phyloP scores from a whole-genome alignment of 1,284 basidiomycete genomes.

The Mycena sp. region DNA sequence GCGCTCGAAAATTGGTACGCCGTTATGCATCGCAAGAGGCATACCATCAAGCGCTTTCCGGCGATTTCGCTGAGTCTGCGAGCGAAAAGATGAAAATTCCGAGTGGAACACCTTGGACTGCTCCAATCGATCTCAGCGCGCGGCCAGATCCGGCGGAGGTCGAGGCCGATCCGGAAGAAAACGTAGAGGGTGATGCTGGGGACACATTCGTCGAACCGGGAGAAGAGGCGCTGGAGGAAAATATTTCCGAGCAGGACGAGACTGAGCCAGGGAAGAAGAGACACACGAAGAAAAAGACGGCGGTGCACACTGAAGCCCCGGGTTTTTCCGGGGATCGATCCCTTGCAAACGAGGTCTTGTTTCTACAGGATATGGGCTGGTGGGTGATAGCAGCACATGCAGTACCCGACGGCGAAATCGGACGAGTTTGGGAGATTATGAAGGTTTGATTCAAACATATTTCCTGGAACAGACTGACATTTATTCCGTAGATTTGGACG shows the following conservation, averaged over 20 bases:
- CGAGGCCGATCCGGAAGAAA: not conserved
- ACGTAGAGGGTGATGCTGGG: not conserved
- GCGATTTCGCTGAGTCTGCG: constrained; percentile 1
- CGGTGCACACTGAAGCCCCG: not conserved
- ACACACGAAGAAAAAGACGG: not conserved
- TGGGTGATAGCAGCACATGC: not conserved
- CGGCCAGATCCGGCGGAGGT: not conserved
- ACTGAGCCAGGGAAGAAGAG: not conserved
- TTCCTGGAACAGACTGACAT: no score
- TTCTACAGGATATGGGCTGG: not conserved
- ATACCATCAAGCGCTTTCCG: not conserved
- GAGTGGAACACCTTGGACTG: not conserved
- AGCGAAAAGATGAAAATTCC: constrained; percentile 8
- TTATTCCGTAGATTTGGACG: constrained; percentile 19
- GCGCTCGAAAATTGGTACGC: not conserved
- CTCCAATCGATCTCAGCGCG: not conserved
- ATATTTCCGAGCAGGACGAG: not conserved
- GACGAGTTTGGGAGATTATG: not conserved
- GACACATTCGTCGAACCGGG: not conserved
- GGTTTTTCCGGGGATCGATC: not conserved
- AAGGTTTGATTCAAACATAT: not conserved
- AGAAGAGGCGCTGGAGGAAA: not conserved
- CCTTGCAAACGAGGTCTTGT: not conserved
- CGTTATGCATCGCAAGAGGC: constrained; percentile 22
- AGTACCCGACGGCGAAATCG: not conserved